Evolutionary conservation across 2,329 filamentous ascomycete species (phyloP).

Genomic region (Alternaria novae-zelandiae): DNA sequence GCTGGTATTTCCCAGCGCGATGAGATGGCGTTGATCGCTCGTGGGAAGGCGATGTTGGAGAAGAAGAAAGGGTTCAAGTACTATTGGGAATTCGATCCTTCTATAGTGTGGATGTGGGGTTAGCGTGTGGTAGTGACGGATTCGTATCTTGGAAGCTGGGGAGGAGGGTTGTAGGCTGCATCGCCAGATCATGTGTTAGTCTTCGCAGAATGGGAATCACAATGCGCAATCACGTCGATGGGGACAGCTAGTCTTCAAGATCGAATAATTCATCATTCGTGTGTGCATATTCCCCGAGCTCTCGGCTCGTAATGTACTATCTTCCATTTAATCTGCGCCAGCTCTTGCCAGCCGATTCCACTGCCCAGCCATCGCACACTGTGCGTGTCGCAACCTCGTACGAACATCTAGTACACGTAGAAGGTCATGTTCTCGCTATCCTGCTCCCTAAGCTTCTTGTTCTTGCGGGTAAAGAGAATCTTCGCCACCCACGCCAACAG

Average conservation of each 20-base stretch:
- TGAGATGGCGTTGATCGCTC: not conserved
- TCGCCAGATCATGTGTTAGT: not conserved
- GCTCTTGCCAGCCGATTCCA: not conserved
- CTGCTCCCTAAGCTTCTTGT: slow-evolving; percentile 38
- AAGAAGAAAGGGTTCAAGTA: not conserved
- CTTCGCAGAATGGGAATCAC: not conserved
- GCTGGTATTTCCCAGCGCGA: not conserved
- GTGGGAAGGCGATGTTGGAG: not conserved
- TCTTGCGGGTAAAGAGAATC: slow-evolving; percentile 38
- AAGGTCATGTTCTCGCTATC: slow-evolving; percentile 35
- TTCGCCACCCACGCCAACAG: slow-evolving; percentile 41
- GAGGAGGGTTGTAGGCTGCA: not conserved
- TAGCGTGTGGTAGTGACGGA: not conserved
- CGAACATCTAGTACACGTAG: slow-evolving; percentile 36
- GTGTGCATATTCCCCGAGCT: not conserved
- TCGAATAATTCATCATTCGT: not conserved
- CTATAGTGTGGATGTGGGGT: not conserved
- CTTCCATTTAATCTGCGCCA: not conserved
- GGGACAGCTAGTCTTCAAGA: not conserved
- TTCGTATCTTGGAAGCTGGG: not conserved
- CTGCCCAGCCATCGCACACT: not conserved
- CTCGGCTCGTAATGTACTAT: not conserved
- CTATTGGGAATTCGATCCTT: not conserved
- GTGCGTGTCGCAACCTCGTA: not conserved
- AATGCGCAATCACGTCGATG: not conserved